phyloP scores from a whole-genome alignment of 768 basidiomycete genomes.

The Clathrus columnatus region DNA sequence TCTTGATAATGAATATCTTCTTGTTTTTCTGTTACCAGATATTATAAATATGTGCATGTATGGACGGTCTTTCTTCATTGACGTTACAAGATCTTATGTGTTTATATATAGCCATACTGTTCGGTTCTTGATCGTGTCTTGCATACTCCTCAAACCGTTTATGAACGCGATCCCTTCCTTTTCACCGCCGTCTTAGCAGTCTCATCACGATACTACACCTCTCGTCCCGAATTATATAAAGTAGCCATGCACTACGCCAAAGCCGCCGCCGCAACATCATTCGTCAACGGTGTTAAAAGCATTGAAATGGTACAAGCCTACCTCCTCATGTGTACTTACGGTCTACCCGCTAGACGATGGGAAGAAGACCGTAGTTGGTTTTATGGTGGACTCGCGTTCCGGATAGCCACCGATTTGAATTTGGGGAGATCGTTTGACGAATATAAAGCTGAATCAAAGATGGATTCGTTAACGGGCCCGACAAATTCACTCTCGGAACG shows the following conservation, averaged over 20 bases:
- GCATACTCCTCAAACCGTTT: conserved; percentile 72
- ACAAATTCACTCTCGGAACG: conserved; percentile 31
- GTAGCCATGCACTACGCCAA: conserved; percentile 55
- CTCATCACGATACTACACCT: conserved; percentile 54
- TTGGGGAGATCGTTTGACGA: conserved; percentile 40
- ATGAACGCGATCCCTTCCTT: conserved; percentile 55
- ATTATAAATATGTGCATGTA: conserved; percentile 14
- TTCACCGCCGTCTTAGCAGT: conserved; percentile 52
- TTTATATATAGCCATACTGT: conserved; percentile 41
- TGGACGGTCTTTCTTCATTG: background rate
- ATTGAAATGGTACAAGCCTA: conserved; percentile 79
- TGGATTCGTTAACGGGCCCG: conserved; percentile 30
- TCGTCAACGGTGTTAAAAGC: conserved; percentile 53
- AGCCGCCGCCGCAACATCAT: conserved; percentile 48
- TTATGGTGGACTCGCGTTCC: conserved; percentile 60
- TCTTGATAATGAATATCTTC: too few relatives aligned
- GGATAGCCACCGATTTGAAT: conserved; percentile 63
- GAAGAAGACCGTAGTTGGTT: conserved; percentile 69
- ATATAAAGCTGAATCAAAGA: background rate
- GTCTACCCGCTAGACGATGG: conserved; percentile 53
- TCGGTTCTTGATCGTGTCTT: conserved; percentile 73
- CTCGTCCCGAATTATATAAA: conserved; percentile 45
- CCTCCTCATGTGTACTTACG: conserved; percentile 55
- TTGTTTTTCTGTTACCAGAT: conserved; percentile 8
- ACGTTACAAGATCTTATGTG: background rate